Percentiles rank a stretch among this genome's conserved stretches.
Conservation (phyloP, 2,329 filamentous ascomycete species). For the Dryadomyces sulphureus region DNA sequence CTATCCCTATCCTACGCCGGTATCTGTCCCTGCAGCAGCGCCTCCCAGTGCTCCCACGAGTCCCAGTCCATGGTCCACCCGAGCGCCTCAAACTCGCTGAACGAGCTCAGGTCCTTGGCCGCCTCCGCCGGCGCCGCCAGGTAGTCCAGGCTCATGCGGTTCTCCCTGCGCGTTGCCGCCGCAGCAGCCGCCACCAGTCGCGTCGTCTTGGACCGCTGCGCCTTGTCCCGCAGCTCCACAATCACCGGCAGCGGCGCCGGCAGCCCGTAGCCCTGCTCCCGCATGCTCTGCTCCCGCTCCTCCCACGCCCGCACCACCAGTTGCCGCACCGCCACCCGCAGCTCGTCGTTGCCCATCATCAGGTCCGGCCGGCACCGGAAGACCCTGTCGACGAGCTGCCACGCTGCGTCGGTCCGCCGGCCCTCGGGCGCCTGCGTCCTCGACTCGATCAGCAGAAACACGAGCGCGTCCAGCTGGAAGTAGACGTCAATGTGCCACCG, state of each 20-base stretch:
- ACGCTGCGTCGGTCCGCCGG: slow-evolving; percentile 9
- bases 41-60: slow-evolving; percentile 10
- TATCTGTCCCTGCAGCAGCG: slow-evolving; percentile 1
- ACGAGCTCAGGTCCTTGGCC: not conserved
- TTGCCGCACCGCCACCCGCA: slow-evolving; percentile 11
- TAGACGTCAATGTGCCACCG: slow-evolving; percentile 13
- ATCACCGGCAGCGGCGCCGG: slow-evolving; percentile 3
- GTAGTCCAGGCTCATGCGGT: not conserved
- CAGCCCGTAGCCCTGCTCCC: slow-evolving; percentile 3
- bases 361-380: slow-evolving; percentile 9
- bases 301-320: slow-evolving; percentile 12
- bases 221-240: not conserved
- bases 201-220: not conserved
- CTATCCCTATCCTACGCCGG: too few relatives aligned
- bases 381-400: slow-evolving; percentile 10
- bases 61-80: slow-evolving; percentile 8
- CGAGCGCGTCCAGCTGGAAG: slow-evolving; percentile 12
- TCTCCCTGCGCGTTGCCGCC: not conserved
- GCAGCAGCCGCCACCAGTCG: not conserved
- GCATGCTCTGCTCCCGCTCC: slow-evolving; percentile 9
- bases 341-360: slow-evolving; percentile 6
- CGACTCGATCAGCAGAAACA: slow-evolving; percentile 17
- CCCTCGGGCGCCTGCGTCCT: slow-evolving; percentile 9
- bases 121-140: not conserved
- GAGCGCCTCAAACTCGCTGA: slow-evolving; percentile 4